Evolutionary conservation across 164 flowering plant genomes (phyloP), one percentile per base, ranked within the genome.

Genomic region (Annona squamosa): DNA sequence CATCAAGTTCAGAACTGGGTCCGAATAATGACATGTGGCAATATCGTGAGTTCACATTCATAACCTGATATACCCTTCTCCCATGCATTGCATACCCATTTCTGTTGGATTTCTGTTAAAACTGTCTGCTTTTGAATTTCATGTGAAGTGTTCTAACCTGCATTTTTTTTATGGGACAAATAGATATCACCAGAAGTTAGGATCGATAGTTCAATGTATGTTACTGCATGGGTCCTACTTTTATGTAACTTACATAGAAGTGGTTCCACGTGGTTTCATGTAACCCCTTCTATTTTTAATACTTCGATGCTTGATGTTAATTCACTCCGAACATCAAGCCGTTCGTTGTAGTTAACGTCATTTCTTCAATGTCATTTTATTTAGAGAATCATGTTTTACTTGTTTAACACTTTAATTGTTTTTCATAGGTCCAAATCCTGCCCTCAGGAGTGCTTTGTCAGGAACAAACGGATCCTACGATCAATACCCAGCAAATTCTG

Each of bases 371-470:
- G 37, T 26, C 37, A 26, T 26, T 26, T 26, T 26, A 26, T 26
- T 26, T 26, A 26, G 37, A 26, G 37, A 26, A 26, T 52, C 59
- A 52, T 52, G 9, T 5, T 52, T 52, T 52, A 16, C 3, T 10
- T 52, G 37, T 16, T 52, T 16, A 52, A 52, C 59, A 52, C 13
- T 52, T 70, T 46, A 52, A 10, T 26, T 63, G 44, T 71, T 52
- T 63, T 71, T 69, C 59, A 17, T 69, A 91, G 97, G 85, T 65
- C 85, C 90, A 66, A 83, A 83, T 73, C 74, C 88, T 6, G 46
- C 79, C 44, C 73, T 65, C 46, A 85, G 73, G 73, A 84, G 76
- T 79, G 70, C 77, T 71, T 46, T n/a, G 7, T 73, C 82, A 4
- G 75, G 75, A 52, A 43, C 77, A 1, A 84, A 75, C 46, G 77